These are phyloP conservation scores for Exsudoporus frostii DNA, from an alignment of 768 basidiomycete genomes.

Conservation along the genomic window DNA sequence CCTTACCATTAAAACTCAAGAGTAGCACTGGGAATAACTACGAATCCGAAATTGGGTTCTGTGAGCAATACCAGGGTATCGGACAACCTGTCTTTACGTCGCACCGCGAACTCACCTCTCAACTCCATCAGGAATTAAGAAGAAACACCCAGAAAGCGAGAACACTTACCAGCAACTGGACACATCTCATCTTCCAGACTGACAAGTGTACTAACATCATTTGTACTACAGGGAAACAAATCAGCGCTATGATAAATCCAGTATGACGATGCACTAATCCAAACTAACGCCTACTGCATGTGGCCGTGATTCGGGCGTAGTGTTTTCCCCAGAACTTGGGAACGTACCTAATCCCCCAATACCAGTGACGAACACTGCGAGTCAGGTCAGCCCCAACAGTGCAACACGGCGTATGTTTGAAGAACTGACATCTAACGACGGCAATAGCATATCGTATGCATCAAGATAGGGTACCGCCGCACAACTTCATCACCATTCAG, in stretches of 20 bases:
- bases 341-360: slow-evolving; percentile 3
- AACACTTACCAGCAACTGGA: background rate
- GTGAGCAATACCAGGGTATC: background rate
- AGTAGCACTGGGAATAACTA: background rate
- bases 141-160: background rate
- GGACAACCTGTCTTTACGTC: background rate
- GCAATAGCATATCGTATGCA: background rate
- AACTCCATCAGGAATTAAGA: slow-evolving; percentile 7
- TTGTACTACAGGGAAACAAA: background rate
- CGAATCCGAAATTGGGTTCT: slow-evolving; percentile 10
- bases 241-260: background rate
- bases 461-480: slow-evolving; percentile 5
- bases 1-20: slow-evolving; percentile 1
- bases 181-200: background rate
- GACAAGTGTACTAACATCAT: background rate
- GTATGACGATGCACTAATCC: slow-evolving; percentile 1
- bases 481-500: background rate
- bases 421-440: slow-evolving; percentile 4
- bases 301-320: background rate
- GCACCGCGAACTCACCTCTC: background rate
- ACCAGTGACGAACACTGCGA: slow-evolving; percentile 2
- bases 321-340: background rate
- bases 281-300: background rate
- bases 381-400: background rate
- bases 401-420: background rate